Evolutionary conservation across 306 rosid species (phyloP), one percentile per base, ranked within the genome.

Genomic region (Psophocarpus tetragonolobus): DNA sequence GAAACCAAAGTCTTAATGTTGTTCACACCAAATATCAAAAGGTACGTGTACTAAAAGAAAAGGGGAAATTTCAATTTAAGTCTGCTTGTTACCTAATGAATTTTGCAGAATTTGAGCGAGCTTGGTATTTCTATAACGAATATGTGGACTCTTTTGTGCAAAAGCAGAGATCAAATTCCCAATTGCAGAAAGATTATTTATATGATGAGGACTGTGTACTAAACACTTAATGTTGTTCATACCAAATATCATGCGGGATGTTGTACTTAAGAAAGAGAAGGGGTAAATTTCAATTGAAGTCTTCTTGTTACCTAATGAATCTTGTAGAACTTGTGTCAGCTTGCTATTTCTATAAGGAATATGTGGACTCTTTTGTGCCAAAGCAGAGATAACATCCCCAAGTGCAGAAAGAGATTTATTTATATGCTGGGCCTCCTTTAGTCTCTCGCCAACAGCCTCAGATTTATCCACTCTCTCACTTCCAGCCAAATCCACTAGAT

Each of bases 401-500:
- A 95, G 95, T 30, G 98, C 98, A 85, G 98, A 95, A 71, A 95
- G 97, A 4, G 98, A 95, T 85, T 84, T 87, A 77, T 95, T 95
- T 87, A 95, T 95, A 80, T 95, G 91, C 48, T 95, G 98, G 3
- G 98, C 98, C 79, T 95, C 98, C 85, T 89, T 95, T 66, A 95
- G 88, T 81, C 98, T 89, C 85, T 95, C 98, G 32, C 97, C 98
- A 18, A 86, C 96, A 26, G 97, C 98, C 87, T 95, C 98, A 8
- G 98, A 92, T 84, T 95, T 95, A 76, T 90, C 97, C 65, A 95
- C 97, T 76, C 98, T 92, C 84, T 95, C 97, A 30, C 98, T 95
- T 60, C 98, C 98, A 47, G 98, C 98, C 88, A 95, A 88, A 84
- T 95, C 98, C 78, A 95, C 97, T 14, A 95, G 95, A 85, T 95